Evolutionary conservation across 768 basidiomycete species (phyloP), one percentile per base, ranked within the genome.

Genomic region (Obba rivulosa): DNA sequence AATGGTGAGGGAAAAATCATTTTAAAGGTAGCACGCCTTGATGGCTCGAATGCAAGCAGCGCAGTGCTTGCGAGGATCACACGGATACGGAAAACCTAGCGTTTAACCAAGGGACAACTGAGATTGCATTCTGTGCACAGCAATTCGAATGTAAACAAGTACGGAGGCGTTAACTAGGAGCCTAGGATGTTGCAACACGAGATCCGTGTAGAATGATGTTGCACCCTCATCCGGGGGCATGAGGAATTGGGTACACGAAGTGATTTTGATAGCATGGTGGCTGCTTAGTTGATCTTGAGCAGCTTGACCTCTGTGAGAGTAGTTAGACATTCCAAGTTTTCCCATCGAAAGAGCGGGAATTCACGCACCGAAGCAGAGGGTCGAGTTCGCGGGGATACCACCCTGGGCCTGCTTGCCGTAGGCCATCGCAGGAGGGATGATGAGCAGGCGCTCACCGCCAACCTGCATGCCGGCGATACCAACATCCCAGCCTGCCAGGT

Each of bases 381-480:
- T 92, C 5, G 92, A 83, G 66, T 87, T 87, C 35, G 80, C 59
- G 44, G 92, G 92, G 48, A 95, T 93, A 9, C 64, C 76, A 2
- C 62, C 66, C 57, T 70, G 68, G 60, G 83, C 83, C 59, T 69
- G 73, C 54, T 70, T 77, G 38, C 94, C 95, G 53, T 87, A 89
- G 17, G 65, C 86, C 72, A 89, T 74, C 23, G 72, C 60, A 13
- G 87, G 70, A 38, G 90, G 91, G 42, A 93, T 76, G 37, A 75
- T 81, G 55, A 98, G 72, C 49, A 81, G 69, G 43, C 95, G 81
- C 68, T 97, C 93, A 22, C 94, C 93, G 35, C 83, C 87, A 35
- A 85, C 81, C 58, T 89, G 84, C 93, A 98, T 96, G 28, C 95
- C 95, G 24, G 74, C 82, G 48, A 97, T 75, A 35, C 94, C 95